Conservation (phyloP, 2,329 filamentous ascomycete species). For the Thielaviopsis ethacetica region DNA sequence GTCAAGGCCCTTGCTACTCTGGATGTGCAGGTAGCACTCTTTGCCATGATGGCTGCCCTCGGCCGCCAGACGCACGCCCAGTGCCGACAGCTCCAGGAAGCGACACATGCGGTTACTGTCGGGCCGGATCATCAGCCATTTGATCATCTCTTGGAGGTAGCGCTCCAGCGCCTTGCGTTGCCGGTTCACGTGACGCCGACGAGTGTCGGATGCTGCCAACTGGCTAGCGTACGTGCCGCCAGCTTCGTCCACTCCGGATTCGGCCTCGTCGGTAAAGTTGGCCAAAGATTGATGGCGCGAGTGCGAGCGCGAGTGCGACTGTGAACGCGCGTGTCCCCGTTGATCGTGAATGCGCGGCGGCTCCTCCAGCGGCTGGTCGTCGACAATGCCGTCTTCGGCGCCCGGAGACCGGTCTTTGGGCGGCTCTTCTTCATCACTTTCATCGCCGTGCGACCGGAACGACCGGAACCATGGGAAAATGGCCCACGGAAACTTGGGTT, state of each 20-base stretch:
- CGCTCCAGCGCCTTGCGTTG: constrained; percentile 75
- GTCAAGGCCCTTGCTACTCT: constrained; percentile 77
- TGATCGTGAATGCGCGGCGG: constrained; percentile 10
- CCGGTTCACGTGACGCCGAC: constrained; percentile 54
- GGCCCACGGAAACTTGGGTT: constrained; percentile 78
- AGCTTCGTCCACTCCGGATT: constrained; percentile 23
- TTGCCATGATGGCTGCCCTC: constrained; percentile 97
- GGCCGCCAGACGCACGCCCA: constrained; percentile 82
- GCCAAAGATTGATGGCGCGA: constrained; percentile 7
- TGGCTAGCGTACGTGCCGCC: constrained; percentile 27
- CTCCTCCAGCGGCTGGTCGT: constrained; percentile 22
- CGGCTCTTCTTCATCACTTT: constrained; percentile 58
- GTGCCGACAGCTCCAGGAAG: constrained; percentile 84
- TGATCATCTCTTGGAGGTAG: constrained; percentile 85
- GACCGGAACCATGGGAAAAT: constrained; percentile 81
- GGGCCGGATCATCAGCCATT: constrained; percentile 89
- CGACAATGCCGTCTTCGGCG: constrained; percentile 12
- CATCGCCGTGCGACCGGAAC: constrained; percentile 61
- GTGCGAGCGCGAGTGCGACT: background rate
- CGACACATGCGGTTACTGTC: constrained; percentile 93
- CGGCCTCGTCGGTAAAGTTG: constrained; percentile 27
- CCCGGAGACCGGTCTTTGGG: background rate
- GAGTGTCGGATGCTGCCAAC: constrained; percentile 31
- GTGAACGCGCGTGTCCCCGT: background rate
- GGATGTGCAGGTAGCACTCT: constrained; percentile 84